Percentiles rank a stretch among this genome's conserved stretches.
Evolutionary conservation across 495 filamentous ascomycete genomes (phyloP).

Genomic region (Penicillium mononematosum): DNA sequence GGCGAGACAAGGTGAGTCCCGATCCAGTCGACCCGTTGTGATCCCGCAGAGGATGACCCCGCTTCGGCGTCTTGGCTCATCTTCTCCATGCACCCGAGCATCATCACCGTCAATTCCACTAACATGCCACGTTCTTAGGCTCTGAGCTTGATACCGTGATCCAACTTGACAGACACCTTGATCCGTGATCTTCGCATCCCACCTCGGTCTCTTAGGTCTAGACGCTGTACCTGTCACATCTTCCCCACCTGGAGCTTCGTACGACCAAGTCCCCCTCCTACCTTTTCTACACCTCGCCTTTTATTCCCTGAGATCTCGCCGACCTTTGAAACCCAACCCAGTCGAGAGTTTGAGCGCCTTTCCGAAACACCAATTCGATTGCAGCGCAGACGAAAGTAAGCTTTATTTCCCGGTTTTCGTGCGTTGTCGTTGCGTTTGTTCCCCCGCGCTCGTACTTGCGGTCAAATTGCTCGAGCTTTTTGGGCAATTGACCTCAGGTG

Average conservation of each 20-base stretch:
- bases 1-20: slow-evolving; percentile 3
- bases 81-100: slow-evolving; percentile 1
- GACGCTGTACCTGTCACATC: slow-evolving; percentile 6
- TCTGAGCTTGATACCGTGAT: slow-evolving; percentile 1
- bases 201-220: slow-evolving; percentile 1
- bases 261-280: not conserved
- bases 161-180: not conserved
- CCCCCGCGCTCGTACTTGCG: not conserved
- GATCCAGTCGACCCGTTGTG: not conserved
- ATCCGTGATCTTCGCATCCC: slow-evolving; percentile 1
- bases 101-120: slow-evolving; percentile 8
- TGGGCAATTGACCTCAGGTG: slow-evolving; percentile 5
- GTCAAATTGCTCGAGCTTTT: slow-evolving; percentile 5
- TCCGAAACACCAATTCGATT: slow-evolving; percentile 6
- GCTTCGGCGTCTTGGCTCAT: slow-evolving; percentile 12
- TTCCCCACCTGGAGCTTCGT: not conserved
- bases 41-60: slow-evolving; percentile 13
- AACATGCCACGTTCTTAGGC: slow-evolving; percentile 10
- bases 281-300: slow-evolving; percentile 3
- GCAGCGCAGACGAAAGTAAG: slow-evolving; percentile 25
- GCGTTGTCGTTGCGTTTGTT: slow-evolving; percentile 6
- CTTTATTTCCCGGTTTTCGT: slow-evolving; percentile 8
- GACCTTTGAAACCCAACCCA: not conserved
- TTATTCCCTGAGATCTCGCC: not conserved
- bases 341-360: not conserved